A percentile compares a stretch with the other conserved stretches of the same genome.
Evolutionary conservation across 2,329 filamentous ascomycete genomes (phyloP).

Genomic region (Talaromyces funiculosus): DNA sequence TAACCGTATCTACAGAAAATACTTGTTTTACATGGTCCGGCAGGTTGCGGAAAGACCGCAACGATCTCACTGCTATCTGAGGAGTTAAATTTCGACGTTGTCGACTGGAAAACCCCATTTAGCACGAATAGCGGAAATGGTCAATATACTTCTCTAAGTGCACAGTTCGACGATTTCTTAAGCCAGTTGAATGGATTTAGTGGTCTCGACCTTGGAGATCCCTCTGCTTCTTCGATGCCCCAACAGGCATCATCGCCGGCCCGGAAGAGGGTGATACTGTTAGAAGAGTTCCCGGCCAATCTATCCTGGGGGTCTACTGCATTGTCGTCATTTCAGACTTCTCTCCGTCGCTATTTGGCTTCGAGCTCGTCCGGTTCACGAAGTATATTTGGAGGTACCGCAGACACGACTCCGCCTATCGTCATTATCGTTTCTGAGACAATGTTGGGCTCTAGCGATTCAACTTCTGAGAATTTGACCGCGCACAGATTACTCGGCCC

Average conservation of each 20-base stretch:
- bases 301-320: constrained; percentile 61
- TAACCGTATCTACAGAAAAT: constrained; percentile 52
- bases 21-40: constrained; percentile 80
- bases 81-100: constrained; percentile 67
- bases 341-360: constrained; percentile 69
- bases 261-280: constrained; percentile 57
- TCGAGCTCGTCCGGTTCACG: constrained; percentile 40
- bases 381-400: constrained; percentile 12
- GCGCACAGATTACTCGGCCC: constrained; percentile 83
- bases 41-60: constrained; percentile 88
- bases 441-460: constrained; percentile 74
- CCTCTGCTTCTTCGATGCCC: neutral
- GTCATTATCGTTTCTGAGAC: constrained; percentile 92
- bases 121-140: constrained; percentile 55
- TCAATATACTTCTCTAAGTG: constrained; percentile 63
- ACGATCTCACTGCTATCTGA: constrained; percentile 73
- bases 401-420: constrained; percentile 60
- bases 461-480: constrained; percentile 85
- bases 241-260: constrained; percentile 3
- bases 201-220: constrained; percentile 52
- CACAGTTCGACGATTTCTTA: constrained; percentile 89
- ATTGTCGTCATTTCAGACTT: constrained; percentile 65
- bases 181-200: constrained; percentile 74
- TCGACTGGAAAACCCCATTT: constrained; percentile 87
- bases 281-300: constrained; percentile 79